phyloP scores from a whole-genome alignment of 805 yeast genomes.

The Sugiyamaella valdiviana region DNA sequence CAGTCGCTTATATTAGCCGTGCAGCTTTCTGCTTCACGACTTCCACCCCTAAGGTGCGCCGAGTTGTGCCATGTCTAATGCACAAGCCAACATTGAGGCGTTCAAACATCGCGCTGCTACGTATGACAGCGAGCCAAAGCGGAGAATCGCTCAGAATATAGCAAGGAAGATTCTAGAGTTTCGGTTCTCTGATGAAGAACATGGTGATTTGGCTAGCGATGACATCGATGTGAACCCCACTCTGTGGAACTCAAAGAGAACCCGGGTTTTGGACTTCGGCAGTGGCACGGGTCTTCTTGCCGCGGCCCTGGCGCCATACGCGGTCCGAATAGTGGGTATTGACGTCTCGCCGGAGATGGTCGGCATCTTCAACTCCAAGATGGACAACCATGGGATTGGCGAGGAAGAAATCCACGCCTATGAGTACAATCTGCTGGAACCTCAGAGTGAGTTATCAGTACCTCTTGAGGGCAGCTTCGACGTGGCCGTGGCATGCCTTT shows the following conservation, averaged over 20 bases:
- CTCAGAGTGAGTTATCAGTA: slow-evolving; percentile 2
- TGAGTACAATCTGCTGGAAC: slow-evolving; percentile 13
- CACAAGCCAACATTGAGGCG: neutral
- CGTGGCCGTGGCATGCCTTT: slow-evolving; percentile 21
- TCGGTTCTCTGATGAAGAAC: neutral
- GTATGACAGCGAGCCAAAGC: slow-evolving; percentile 11
- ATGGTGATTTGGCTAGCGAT: neutral
- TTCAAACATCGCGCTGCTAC: slow-evolving; percentile 9
- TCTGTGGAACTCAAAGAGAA: slow-evolving; percentile 16
- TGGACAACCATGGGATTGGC: slow-evolving; percentile 19
- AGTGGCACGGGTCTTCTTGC: slow-evolving; percentile 24
- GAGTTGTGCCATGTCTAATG: neutral
- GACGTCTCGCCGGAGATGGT: slow-evolving; percentile 25
- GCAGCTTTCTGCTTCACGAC: neutral
- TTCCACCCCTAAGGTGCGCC: neutral
- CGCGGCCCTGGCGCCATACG: slow-evolving; percentile 18
- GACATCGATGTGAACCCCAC: neutral
- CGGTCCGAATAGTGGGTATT: slow-evolving; percentile 20
- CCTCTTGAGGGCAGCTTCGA: slow-evolving; percentile 17
- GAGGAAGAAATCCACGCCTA: slow-evolving; percentile 18
- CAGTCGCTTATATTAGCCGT: too few species aligned
- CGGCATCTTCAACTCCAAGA: slow-evolving; percentile 18
- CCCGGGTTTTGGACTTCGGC: slow-evolving; percentile 24
- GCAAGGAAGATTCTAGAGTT: slow-evolving; percentile 8
- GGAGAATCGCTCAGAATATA: slow-evolving; percentile 2